These are phyloP conservation scores for Niebla homalea DNA, from an alignment of 495 filamentous ascomycete genomes.

Conservation along the genomic window DNA sequence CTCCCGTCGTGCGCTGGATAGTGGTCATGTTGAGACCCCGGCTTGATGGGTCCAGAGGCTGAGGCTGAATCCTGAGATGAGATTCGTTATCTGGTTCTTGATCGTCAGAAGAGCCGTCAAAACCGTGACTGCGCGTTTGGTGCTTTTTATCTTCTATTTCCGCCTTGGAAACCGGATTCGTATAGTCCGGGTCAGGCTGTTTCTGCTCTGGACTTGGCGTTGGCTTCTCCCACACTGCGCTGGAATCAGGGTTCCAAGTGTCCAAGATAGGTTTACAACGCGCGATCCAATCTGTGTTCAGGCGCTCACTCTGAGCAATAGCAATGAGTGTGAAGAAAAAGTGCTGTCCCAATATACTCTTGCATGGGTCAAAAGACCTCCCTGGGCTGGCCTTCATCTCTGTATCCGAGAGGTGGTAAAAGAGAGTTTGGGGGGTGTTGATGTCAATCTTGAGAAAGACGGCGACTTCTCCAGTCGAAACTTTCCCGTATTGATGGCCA, in stretches of 20 bases:
- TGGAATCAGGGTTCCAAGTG: too few relatives aligned
- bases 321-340: neutral
- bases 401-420: neutral
- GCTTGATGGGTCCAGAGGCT: neutral
- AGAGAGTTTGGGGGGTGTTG: neutral
- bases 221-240: too few relatives aligned
- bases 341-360: neutral
- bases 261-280: too few relatives aligned
- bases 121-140: neutral
- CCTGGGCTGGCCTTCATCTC: neutral
- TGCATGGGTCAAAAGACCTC: neutral
- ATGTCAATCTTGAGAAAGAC: neutral
- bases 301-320: neutral
- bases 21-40: neutral
- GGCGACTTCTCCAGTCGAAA: neutral
- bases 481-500: neutral
- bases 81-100: neutral
- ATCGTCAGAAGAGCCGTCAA: neutral
- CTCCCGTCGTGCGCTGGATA: neutral
- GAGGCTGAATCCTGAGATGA: too few relatives aligned
- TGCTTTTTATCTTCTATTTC: too few relatives aligned
- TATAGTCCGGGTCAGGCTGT: too few relatives aligned
- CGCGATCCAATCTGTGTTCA: neutral
- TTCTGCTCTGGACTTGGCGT: too few relatives aligned
- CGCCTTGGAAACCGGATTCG: too few relatives aligned